Percentiles rank a stretch among this genome's conserved stretches.
Conservation (phyloP, 345 rosid genomes). For the Barbarea vulgaris region DNA sequence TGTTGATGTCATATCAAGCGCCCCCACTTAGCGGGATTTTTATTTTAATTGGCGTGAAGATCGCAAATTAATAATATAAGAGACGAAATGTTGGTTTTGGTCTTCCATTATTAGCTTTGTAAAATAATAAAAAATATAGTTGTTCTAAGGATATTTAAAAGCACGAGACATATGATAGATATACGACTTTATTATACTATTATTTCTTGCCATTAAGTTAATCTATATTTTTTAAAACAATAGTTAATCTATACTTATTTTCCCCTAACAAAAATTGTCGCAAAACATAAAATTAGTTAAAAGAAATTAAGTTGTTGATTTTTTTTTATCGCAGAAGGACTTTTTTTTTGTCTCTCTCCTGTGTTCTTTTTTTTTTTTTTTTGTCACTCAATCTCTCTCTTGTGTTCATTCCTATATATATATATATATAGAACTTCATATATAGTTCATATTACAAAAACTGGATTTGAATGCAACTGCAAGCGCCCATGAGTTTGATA, state of each 20-base stretch:
- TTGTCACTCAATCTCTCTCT: too few relatives aligned
- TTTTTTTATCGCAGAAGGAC: too few relatives aligned
- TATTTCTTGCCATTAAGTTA: not conserved
- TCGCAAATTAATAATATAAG: not conserved
- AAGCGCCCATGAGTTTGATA: too few relatives aligned
- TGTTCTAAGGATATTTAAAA: constrained; percentile 23
- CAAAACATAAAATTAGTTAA: not conserved
- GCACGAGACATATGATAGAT: constrained; percentile 13
- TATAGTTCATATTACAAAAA: too few relatives aligned
- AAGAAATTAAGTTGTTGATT: too few relatives aligned
- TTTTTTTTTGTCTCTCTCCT: too few relatives aligned
- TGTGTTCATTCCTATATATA: too few relatives aligned
- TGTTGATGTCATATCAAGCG: not conserved
- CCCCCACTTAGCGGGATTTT: constrained; percentile 9
- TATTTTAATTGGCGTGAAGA: constrained; percentile 12
- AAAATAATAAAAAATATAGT: not conserved
- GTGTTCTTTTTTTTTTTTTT: too few relatives aligned
- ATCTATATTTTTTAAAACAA: not conserved
- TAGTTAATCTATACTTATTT: not conserved
- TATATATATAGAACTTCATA: too few relatives aligned
- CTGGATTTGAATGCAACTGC: too few relatives aligned
- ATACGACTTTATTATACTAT: not conserved
- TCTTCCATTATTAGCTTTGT: constrained; percentile 16
- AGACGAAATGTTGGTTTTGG: constrained; percentile 15
- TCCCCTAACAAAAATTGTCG: not conserved